phyloP scores from a whole-genome alignment of 1,284 basidiomycete species.

The Mycena sp. region DNA sequence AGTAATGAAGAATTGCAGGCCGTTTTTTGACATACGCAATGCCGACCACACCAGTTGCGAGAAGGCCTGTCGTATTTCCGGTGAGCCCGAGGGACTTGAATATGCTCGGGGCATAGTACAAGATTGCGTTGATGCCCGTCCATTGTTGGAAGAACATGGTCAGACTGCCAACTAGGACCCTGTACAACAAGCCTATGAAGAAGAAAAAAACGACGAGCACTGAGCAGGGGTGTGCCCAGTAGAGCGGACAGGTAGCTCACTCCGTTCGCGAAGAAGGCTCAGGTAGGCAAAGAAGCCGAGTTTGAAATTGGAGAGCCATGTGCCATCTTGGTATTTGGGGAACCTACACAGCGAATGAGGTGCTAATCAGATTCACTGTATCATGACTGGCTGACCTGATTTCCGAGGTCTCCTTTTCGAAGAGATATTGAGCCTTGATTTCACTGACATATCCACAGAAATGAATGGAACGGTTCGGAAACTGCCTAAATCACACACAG shows the following conservation, averaged over 20 bases:
- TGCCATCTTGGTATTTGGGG: conserved; percentile 73
- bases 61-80: conserved; percentile 67
- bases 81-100: conserved; percentile 66
- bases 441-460: conserved; percentile 54
- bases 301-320: conserved; percentile 64
- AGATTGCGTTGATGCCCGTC: conserved; percentile 71
- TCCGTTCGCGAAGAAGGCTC: conserved; percentile 61
- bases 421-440: conserved; percentile 81
- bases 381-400: too few species aligned
- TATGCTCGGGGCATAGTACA: conserved; percentile 77
- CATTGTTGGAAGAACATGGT: conserved; percentile 51
- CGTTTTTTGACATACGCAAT: conserved; percentile 61
- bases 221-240: too few species aligned
- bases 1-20: conserved; percentile 5
- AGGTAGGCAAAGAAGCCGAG: conserved; percentile 67
- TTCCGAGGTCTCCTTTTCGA: conserved; percentile 71
- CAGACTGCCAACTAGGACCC: conserved; percentile 65
- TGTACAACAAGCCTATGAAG: conserved; percentile 59
- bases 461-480: conserved; percentile 15
- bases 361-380: too few species aligned
- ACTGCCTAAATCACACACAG: conserved; percentile 64
- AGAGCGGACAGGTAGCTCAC: too few species aligned
- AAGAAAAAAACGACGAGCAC: conserved; percentile 28
- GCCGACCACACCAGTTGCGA: conserved; percentile 87
- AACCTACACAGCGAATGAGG: conserved; percentile 47